phyloP scores from a whole-genome alignment of 2,329 filamentous ascomycete species.

The Neonectria hederae region DNA sequence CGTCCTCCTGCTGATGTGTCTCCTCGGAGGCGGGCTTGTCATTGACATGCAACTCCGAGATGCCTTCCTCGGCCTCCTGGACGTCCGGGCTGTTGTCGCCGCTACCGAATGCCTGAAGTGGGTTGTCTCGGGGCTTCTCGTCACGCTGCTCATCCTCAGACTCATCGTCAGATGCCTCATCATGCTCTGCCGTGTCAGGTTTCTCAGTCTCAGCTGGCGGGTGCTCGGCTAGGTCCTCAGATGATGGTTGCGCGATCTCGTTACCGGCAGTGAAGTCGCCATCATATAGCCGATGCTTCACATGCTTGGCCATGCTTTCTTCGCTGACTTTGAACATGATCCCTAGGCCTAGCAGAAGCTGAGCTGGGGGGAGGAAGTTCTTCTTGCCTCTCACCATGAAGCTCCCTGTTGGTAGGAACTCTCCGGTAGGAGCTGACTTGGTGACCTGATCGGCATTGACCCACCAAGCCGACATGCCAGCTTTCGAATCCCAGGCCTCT shows the following conservation, averaged over 20 bases:
- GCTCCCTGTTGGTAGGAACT: conserved; percentile 79
- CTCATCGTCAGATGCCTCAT: conserved; percentile 45
- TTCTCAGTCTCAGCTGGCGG: conserved; percentile 36
- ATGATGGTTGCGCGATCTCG: conserved; percentile 33
- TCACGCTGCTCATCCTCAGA: conserved; percentile 47
- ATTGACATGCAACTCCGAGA: conserved; percentile 38
- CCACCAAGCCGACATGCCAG: conserved; percentile 96
- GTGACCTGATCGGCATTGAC: conserved; percentile 89
- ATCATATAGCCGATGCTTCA: conserved; percentile 67
- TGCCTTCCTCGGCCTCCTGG: conserved; percentile 38
- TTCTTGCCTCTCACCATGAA: conserved; percentile 89
- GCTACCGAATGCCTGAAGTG: conserved; percentile 46
- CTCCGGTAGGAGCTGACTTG: conserved; percentile 82
- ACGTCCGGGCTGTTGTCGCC: conserved; percentile 42
- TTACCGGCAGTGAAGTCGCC: conserved; percentile 32
- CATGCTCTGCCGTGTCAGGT: conserved; percentile 39
- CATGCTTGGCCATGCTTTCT: conserved; percentile 82
- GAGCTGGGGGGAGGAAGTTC: conserved; percentile 88
- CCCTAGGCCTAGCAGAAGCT: conserved; percentile 86
- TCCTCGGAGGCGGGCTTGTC: conserved; percentile 37
- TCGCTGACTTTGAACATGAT: conserved; percentile 90
- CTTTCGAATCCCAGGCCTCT: conserved; percentile 94
- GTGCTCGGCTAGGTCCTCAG: conserved; percentile 40
- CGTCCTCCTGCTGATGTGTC: conserved; percentile 38
- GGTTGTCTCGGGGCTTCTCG: conserved; percentile 48